Percentiles rank a stretch among this genome's conserved stretches.
phyloP scores from a whole-genome alignment of 2,329 filamentous ascomycete species.

The Stachybotrys chlorohalonatus region DNA sequence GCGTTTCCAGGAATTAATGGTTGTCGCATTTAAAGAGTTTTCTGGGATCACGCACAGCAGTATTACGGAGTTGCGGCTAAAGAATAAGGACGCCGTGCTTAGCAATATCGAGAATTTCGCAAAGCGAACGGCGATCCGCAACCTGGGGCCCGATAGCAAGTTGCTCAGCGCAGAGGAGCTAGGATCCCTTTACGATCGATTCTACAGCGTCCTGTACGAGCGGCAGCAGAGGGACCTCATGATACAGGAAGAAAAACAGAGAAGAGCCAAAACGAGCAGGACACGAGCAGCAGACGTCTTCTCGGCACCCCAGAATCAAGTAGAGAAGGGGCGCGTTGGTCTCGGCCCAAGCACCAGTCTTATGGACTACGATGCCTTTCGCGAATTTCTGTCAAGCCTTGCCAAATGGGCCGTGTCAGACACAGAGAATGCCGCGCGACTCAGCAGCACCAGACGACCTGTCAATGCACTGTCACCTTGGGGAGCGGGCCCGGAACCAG shows the following conservation, averaged over 20 bases:
- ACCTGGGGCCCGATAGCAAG: constrained; percentile 93
- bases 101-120: constrained; percentile 96
- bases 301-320: constrained; percentile 34
- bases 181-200: constrained; percentile 84
- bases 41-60: constrained; percentile 89
- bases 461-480: constrained; percentile 39
- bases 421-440: constrained; percentile 43
- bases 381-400: constrained; percentile 84
- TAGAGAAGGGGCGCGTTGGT: constrained; percentile 79
- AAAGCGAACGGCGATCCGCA: constrained; percentile 91
- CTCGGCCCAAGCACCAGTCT: constrained; percentile 80
- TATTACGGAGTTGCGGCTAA: constrained; percentile 78
- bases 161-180: constrained; percentile 77
- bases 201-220: constrained; percentile 87
- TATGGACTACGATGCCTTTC: constrained; percentile 96
- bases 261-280: constrained; percentile 51
- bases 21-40: constrained; percentile 98
- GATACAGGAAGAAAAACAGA: constrained; percentile 66
- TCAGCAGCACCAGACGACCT: constrained; percentile 42
- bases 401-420: constrained; percentile 92
- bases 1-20: constrained; percentile 95
- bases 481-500: constrained; percentile 56
- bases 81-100: constrained; percentile 89
- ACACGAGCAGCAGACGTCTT: constrained; percentile 28
- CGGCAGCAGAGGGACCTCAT: constrained; percentile 74